Conservation (phyloP, 305 asterid genomes). For the Stenogyne calaminthoides region DNA sequence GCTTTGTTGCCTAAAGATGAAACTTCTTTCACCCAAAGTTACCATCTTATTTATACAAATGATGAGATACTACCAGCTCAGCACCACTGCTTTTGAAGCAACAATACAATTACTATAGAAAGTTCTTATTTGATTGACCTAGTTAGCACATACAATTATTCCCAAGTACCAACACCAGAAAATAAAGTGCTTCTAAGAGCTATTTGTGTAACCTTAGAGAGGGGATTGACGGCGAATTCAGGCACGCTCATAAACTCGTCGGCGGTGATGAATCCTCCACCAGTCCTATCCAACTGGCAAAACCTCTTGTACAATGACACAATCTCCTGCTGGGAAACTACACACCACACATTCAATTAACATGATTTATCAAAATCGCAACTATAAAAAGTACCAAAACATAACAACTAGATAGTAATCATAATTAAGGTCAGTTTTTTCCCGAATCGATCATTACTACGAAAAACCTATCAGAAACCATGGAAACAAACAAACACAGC, state of each 20-base stretch:
- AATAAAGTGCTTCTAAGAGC: too few species aligned
- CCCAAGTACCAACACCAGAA: neutral
- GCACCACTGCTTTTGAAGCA: neutral
- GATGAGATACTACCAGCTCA: neutral
- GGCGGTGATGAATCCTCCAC: conserved; percentile 69
- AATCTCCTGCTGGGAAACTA: conserved; percentile 94
- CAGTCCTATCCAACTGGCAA: conserved; percentile 83
- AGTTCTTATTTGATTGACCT: neutral
- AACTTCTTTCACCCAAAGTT: neutral
- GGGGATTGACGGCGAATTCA: conserved; percentile 87
- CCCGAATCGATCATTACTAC: neutral
- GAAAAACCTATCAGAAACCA: conserved; percentile 11
- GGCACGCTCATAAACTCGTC: conserved; percentile 86
- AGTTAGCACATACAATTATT: conserved; percentile 4
- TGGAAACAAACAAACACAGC: neutral
- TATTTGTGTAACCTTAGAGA: conserved; percentile 86
- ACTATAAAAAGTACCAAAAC: neutral
- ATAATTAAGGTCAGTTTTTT: neutral
- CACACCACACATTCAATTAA: neutral
- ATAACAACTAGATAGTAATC: neutral
- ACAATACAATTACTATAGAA: neutral
- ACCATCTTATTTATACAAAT: neutral
- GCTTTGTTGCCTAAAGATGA: neutral
- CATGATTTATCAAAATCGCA: neutral
- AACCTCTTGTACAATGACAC: conserved; percentile 80